A percentile compares a stretch with the other conserved stretches of the same genome.
Evolutionary conservation across 2,329 filamentous ascomycete species (phyloP).

Genomic region (Penicillium crustosum): DNA sequence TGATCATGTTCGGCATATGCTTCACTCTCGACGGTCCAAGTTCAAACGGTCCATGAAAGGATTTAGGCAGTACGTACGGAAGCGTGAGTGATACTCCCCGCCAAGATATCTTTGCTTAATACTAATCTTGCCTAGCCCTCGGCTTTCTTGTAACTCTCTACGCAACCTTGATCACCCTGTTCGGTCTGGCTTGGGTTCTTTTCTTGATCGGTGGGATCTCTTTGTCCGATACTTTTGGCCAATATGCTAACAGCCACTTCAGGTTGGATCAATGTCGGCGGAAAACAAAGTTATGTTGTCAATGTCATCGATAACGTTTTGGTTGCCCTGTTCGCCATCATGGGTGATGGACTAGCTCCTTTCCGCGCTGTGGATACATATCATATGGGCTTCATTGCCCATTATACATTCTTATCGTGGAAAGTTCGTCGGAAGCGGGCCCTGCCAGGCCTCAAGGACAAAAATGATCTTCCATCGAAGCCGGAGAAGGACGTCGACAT

Average conservation of each 20-base stretch:
- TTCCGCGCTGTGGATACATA: slow-evolving; percentile 82
- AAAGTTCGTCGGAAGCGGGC: slow-evolving; percentile 61
- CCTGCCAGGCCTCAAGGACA: slow-evolving; percentile 63
- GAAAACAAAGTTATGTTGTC: slow-evolving; percentile 66
- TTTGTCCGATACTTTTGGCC: neutral
- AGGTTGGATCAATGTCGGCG: slow-evolving; percentile 79
- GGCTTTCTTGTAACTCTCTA: slow-evolving; percentile 84
- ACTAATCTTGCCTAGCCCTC: slow-evolving; percentile 52
- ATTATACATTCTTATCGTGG: slow-evolving; percentile 68
- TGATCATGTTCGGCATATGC: slow-evolving; percentile 82
- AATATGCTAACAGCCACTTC: neutral
- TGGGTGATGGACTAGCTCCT: slow-evolving; percentile 69
- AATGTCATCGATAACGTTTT: slow-evolving; percentile 70
- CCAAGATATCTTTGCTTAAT: neutral
- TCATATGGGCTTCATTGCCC: slow-evolving; percentile 79
- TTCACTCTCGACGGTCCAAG: slow-evolving; percentile 75
- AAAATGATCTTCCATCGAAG: slow-evolving; percentile 64
- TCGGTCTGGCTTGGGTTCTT: slow-evolving; percentile 85
- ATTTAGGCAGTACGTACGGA: slow-evolving; percentile 74
- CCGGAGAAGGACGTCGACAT: slow-evolving; percentile 46
- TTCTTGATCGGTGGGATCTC: slow-evolving; percentile 68
- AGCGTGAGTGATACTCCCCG: slow-evolving; percentile 53
- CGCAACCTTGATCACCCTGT: slow-evolving; percentile 77
- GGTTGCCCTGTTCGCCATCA: slow-evolving; percentile 68
- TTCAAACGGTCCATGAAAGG: slow-evolving; percentile 78